Evolutionary conservation across 345 rosid species (phyloP), one percentile per base, ranked within the genome.

Genomic region (Punica granatum): DNA sequence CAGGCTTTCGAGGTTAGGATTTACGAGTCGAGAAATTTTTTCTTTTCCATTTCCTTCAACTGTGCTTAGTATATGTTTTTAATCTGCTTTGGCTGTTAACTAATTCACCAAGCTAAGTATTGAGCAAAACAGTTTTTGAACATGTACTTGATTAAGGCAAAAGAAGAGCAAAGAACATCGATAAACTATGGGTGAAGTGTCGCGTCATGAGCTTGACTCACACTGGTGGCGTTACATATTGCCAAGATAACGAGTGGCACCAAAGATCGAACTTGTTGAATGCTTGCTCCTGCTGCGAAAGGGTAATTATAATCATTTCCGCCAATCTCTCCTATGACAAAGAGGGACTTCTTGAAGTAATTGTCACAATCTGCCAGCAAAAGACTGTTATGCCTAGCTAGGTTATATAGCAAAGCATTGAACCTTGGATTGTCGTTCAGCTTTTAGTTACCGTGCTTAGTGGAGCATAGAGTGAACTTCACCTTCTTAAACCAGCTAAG

Each of bases 271-370:
- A 86, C 71, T 48, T 74, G 74, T 64, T 72, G 63, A 54, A 72
- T 64, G 69, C 68, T 75, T 74, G 78, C 83, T 28, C 85, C 86
- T 1, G 51, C 51, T 56, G 84, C 71, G 64, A 72, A 78, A 10
- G 81, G 69, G 42, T 79, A 83, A 64, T 82, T 89, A 68, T 85
- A 89, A 72, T 89, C 96, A 62, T 86, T 89, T 34, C 90, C 92
- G 34, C 92, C 96, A 0, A 89, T 86, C 73, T 88, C 91, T 31
- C 92, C 92, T 16, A 86, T 80, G 54, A 85, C 25, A 68, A 86
- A 83, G 33, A 89, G 73, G 6, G 96, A 82, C 72, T 80, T 89
- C 64, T 69, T 80, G 62, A 86, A 79, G 72, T 82, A 82, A 3
- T 30, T 37, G 12, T 76, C 66, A 42, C 94, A 88, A 21, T 79